Evolutionary conservation across 805 yeast genomes (phyloP), one percentile per base, ranked within the genome.

Genomic region (Debaryomyces hansenii): DNA sequence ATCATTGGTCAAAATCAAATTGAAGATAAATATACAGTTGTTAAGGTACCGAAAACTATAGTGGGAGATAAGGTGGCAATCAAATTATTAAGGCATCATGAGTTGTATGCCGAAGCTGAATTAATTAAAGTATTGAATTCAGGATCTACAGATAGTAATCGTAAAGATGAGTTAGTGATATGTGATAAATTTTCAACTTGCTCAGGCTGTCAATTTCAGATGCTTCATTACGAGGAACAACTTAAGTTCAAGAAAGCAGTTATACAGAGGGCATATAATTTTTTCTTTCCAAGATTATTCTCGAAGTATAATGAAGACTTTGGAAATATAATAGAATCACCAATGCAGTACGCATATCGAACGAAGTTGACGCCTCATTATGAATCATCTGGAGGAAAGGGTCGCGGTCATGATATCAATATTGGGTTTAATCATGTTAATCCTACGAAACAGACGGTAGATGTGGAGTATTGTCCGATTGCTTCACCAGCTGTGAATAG

Each of bases 331-430:
- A 43, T 55, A 5, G 67, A 60, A 10, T 68, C 75, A 2, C 76
- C 77, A 3, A 52, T 62, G 55, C 69, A 71, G 48, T 69, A 60
- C 42, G 58, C 63, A 8, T 73, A 73, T 48, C 50, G 78, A 43
- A 66, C 74, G 3, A 73, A 73, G 41, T 49, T 73, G 14, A 72
- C 77, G 0, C 78, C 78, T 4, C 77, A 72, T 48, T 64, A 59
- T 37, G 47, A 51, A 3, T 37, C 52, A 14, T 58, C 55, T 7
- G 56, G 49, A 33, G 45, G 47, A 18, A 41, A 39, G 9, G 14
- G 41, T 34, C 28, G 20, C 12, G 33, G 31, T 4, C 42, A 36
- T 12, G 31, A 52, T 5, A 34, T 56, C n/a, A 49, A 55, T 4
- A 56, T 72, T 14, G 78, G 78, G 29, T 58, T 67, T 34, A 59